A percentile compares a stretch with the other conserved stretches of the same genome.
phyloP scores from a whole-genome alignment of 305 asterid genomes.

The Solanum hybrid region DNA sequence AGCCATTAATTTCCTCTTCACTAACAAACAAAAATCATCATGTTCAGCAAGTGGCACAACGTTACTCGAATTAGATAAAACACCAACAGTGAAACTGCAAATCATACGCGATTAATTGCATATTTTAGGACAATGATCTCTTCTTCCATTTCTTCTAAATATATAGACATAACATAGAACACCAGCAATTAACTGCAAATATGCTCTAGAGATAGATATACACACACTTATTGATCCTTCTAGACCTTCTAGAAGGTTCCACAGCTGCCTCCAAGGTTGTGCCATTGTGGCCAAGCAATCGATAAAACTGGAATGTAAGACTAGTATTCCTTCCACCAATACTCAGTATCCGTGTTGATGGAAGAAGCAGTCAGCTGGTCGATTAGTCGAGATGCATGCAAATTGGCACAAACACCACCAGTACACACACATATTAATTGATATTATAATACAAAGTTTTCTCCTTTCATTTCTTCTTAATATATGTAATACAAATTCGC shows the following conservation, averaged over 20 bases:
- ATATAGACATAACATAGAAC: not conserved
- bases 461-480: not conserved
- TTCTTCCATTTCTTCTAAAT: not conserved
- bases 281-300: not conserved
- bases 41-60: not conserved
- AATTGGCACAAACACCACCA: not conserved
- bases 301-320: not conserved
- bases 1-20: slow-evolving; percentile 46
- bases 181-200: not conserved
- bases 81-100: not conserved
- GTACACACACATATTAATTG: not conserved
- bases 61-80: not conserved
- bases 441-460: not conserved
- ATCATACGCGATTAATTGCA: not conserved
- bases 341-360: not conserved
- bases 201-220: not conserved
- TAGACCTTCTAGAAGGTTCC: not conserved
- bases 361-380: not conserved
- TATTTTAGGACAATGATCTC: not conserved
- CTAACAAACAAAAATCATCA: slow-evolving; percentile 8
- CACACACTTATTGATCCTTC: not conserved
- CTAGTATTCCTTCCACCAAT: not conserved
- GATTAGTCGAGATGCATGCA: not conserved
- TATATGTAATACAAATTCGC: not conserved
- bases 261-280: not conserved